Evolutionary conservation across 345 rosid genomes (phyloP).

Genomic region (Rhodamnia argentea): DNA sequence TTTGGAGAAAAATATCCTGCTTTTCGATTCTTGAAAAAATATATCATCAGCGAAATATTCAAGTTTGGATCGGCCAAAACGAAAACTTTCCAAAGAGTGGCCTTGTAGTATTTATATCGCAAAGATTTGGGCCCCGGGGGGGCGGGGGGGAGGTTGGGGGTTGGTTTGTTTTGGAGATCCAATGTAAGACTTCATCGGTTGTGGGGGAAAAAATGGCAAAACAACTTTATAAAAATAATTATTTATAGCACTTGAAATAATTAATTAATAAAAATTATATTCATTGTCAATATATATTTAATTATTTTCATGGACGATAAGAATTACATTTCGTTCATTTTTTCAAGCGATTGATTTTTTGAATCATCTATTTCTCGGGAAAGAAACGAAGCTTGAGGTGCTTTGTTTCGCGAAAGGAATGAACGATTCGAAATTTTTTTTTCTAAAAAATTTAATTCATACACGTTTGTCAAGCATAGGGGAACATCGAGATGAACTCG

Average conservation of each 20-base stretch:
- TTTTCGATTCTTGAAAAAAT: neutral
- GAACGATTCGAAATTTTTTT: too few relatives aligned
- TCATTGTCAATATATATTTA: neutral
- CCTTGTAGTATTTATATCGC: too few relatives aligned
- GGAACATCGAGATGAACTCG: too few relatives aligned
- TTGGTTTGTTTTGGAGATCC: too few relatives aligned
- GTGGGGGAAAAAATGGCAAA: neutral
- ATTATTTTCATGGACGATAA: rapidly evolving
- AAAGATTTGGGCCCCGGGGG: too few relatives aligned
- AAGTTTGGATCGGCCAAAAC: neutral
- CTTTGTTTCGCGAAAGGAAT: too few relatives aligned
- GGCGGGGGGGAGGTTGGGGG: too few relatives aligned
- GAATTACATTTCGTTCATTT: neutral
- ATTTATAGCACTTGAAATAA: neutral
- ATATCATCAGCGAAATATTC: rapidly evolving
- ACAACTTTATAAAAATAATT: neutral
- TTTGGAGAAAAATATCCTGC: neutral
- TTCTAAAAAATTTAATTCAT: too few relatives aligned
- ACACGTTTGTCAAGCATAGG: too few relatives aligned
- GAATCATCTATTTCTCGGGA: too few relatives aligned
- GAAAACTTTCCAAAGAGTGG: neutral
- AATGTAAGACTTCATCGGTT: neutral
- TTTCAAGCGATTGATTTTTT: too few relatives aligned
- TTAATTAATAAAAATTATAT: neutral
- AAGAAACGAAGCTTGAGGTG: too few relatives aligned